These are phyloP conservation scores for Annona squamosa DNA, from an alignment of 164 flowering plant genomes.

Conservation along the genomic window DNA sequence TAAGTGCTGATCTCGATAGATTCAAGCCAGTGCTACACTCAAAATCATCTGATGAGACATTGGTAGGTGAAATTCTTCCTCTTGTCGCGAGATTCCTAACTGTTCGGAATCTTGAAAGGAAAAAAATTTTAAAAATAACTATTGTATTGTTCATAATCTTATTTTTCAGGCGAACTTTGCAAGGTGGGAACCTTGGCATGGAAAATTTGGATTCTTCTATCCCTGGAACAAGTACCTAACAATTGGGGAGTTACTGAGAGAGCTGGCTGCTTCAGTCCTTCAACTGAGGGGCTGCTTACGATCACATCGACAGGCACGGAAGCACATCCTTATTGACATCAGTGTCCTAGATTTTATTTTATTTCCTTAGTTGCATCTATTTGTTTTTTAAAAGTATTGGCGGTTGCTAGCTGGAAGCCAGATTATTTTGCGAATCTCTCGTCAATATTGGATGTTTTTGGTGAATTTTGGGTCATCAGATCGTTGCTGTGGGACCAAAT, in stretches of 20 bases:
- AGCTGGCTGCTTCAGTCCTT: slow-evolving; percentile 41
- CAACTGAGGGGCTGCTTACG: slow-evolving; percentile 40
- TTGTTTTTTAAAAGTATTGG: too few relatives aligned
- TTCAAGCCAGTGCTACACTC: slow-evolving; percentile 56
- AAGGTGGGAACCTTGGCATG: slow-evolving; percentile 94
- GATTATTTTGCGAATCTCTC: too few relatives aligned
- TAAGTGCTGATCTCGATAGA: slow-evolving; percentile 7
- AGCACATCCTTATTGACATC: neutral
- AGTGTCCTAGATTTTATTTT: neutral
- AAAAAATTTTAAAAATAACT: neutral
- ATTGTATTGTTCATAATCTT: neutral
- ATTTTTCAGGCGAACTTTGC: slow-evolving; percentile 68
- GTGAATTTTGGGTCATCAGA: too few relatives aligned
- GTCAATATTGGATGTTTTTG: too few relatives aligned
- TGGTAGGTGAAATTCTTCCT: slow-evolving; percentile 39
- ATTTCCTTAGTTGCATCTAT: too few relatives aligned
- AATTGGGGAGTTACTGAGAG: slow-evolving; percentile 57
- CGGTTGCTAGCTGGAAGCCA: too few relatives aligned
- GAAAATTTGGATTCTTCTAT: slow-evolving; percentile 54
- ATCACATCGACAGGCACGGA: slow-evolving; percentile 46
- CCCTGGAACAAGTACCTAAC: slow-evolving; percentile 66
- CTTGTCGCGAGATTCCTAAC: neutral
- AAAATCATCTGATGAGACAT: slow-evolving; percentile 53
- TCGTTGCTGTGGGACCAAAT: too few relatives aligned
- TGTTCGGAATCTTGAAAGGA: neutral